Evolutionary conservation across 1,284 basidiomycete species (phyloP), one percentile per base, ranked within the genome.

Genomic region (Tylopilus sp.): DNA sequence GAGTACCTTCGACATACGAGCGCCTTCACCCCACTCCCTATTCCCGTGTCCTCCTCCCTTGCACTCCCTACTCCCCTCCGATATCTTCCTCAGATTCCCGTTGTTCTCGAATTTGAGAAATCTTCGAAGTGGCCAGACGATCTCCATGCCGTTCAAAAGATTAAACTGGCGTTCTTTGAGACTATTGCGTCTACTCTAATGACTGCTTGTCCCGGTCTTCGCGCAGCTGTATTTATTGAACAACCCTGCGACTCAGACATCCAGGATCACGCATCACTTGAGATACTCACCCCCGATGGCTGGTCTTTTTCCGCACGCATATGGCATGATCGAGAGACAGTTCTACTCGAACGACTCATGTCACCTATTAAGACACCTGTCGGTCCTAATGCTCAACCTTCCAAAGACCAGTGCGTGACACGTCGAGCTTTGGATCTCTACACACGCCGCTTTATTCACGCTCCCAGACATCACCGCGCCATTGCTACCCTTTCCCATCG

Each of bases 111-210:
- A 66, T 95, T 97, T 59, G 94, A 97, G 68, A 87, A 86, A 52
- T 96, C 92, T 0, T 86, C 87, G 0, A 81, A 82, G 56, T 99
- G 97, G 97, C 97, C 97, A 0, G 94, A 98, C 62, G 94, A 99
- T 59, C 77, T 99, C 1, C 77, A 76, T 15, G 93, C 94, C 0
- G 89, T 98, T 40, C 95, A 97, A 68, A 93, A 92, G 58, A 89
- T 95, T 71, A 99, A 99, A 69, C 76, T 97, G 2, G 96, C 96
- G 0, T 88, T 99, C 65, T 81, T 96, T 53, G 92, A 94, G 61
- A 78, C 81, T 25, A 75, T 92, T 3, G 89, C 86, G 0, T 71
- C 73, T 12, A 74, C 77, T 1, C 74, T 96, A 39, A 80, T 84
- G 76, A 63, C 67, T 8, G 63, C 74, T 2, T 65, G 76, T 2